A percentile compares a stretch with the other conserved stretches of the same genome.
Conservation (phyloP, 1,139 yeast species). For the Yamadazyma sp. region DNA sequence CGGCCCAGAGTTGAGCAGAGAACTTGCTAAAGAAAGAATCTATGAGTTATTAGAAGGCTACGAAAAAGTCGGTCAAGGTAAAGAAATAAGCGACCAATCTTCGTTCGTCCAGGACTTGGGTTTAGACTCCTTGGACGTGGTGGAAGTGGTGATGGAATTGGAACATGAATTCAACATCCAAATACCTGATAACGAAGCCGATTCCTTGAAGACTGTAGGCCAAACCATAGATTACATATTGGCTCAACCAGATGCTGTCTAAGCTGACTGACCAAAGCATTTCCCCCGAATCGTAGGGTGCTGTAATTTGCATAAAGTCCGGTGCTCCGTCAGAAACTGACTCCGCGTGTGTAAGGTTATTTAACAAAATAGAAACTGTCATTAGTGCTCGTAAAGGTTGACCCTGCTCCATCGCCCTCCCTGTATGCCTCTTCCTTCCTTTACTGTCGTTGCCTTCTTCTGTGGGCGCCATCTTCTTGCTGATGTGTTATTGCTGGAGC, state of each 20-base stretch:
- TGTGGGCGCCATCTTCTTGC: too few relatives aligned
- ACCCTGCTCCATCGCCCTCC: too few relatives aligned
- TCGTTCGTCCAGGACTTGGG: conserved; percentile 76
- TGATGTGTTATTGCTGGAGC: too few relatives aligned
- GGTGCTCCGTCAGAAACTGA: too few relatives aligned
- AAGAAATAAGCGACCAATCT: conserved; percentile 57
- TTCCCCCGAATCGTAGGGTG: too few relatives aligned
- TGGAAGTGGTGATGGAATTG: conserved; percentile 86
- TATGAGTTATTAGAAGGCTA: conserved; percentile 77
- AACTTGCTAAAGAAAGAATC: conserved; percentile 72
- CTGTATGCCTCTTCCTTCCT: too few relatives aligned
- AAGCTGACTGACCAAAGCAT: too few relatives aligned
- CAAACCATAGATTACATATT: conserved; percentile 79
- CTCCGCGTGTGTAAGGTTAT: too few relatives aligned
- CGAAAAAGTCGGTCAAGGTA: conserved; percentile 57
- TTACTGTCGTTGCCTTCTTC: too few relatives aligned
- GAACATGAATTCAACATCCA: conserved; percentile 79
- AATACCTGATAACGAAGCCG: conserved; percentile 87
- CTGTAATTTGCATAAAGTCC: too few relatives aligned
- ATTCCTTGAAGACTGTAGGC: conserved; percentile 76
- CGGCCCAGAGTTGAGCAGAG: conserved; percentile 67
- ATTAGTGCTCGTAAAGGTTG: too few relatives aligned
- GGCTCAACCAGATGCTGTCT: conserved; percentile 70
- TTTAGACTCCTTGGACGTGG: conserved; percentile 83
- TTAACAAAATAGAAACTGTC: too few relatives aligned